phyloP scores from a whole-genome alignment of 106 monocot species.

The Allium fistulosum region DNA sequence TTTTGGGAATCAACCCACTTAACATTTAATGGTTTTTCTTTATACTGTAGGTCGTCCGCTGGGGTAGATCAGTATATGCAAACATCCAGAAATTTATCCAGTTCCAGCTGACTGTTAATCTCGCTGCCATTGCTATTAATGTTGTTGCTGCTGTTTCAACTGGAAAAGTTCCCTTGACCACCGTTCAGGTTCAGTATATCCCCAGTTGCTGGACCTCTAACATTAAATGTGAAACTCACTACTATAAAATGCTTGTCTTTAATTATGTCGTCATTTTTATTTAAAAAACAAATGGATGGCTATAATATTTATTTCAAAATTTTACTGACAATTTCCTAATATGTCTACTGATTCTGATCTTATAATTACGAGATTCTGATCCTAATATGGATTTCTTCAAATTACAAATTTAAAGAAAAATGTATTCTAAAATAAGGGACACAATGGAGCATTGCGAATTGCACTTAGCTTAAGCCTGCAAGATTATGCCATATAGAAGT shows the following conservation, averaged over 20 bases:
- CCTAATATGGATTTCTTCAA: too few species aligned
- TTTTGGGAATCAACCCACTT: background rate
- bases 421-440: too few species aligned
- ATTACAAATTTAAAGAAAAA: too few species aligned
- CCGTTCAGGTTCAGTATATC: conserved; percentile 56
- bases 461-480: too few species aligned
- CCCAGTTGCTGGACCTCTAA: background rate
- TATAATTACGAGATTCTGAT: too few species aligned
- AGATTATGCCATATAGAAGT: too few species aligned
- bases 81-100: conserved; percentile 97
- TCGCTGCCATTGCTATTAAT: conserved; percentile 81
- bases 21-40: background rate
- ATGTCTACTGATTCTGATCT: too few species aligned
- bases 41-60: conserved; percentile 69
- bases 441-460: too few species aligned
- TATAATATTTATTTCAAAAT: too few species aligned
- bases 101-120: conserved; percentile 92
- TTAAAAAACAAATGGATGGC: background rate
- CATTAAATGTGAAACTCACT: too few species aligned
- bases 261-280: background rate
- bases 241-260: too few species aligned
- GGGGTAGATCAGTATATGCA: conserved; percentile 88
- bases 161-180: conserved; percentile 75
- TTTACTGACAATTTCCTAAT: too few species aligned
- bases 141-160: conserved; percentile 76